Conservation (phyloP, 192 early-diverging fungal species). For the Umbelopsis sp. region DNA sequence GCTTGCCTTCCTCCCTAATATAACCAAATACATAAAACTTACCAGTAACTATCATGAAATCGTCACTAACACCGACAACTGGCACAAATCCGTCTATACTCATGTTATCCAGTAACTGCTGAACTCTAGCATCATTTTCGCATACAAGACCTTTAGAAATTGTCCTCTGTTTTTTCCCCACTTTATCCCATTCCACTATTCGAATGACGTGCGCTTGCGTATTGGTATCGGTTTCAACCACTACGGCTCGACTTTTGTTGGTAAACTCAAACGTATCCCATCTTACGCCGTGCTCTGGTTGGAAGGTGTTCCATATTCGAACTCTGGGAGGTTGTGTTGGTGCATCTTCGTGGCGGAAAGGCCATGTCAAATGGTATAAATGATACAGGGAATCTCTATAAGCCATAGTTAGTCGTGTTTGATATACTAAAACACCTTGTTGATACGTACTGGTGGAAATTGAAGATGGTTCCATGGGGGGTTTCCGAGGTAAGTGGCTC, state of each 20-base stretch:
- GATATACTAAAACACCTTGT: not conserved
- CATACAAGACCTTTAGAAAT: not conserved
- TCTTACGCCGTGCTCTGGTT: not conserved
- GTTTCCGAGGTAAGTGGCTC: slow-evolving; percentile 18
- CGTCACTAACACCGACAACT: not conserved
- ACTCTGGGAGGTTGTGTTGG: not conserved
- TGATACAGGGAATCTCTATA: slow-evolving; percentile 15
- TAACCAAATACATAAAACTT: too few species aligned
- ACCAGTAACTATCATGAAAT: slow-evolving; percentile 20
- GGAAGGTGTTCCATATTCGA: not conserved
- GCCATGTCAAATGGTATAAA: slow-evolving; percentile 21
- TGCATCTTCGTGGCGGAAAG: slow-evolving; percentile 8
- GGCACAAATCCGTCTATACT: not conserved
- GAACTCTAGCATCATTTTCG: not conserved
- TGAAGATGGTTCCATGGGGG: slow-evolving; percentile 22
- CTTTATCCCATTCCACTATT: slow-evolving; percentile 2
- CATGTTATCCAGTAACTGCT: slow-evolving; percentile 10
- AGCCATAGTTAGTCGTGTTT: not conserved
- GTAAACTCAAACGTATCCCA: slow-evolving; percentile 14
- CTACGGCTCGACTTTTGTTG: slow-evolving; percentile 4
- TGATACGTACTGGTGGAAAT: slow-evolving; percentile 22
- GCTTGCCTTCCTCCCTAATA: too few species aligned
- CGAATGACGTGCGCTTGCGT: not conserved
- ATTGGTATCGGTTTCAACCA: slow-evolving; percentile 19
- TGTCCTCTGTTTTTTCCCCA: not conserved